Conservation (phyloP, 2,329 filamentous ascomycete species). For the Myriosclerotinia scirpicola region DNA sequence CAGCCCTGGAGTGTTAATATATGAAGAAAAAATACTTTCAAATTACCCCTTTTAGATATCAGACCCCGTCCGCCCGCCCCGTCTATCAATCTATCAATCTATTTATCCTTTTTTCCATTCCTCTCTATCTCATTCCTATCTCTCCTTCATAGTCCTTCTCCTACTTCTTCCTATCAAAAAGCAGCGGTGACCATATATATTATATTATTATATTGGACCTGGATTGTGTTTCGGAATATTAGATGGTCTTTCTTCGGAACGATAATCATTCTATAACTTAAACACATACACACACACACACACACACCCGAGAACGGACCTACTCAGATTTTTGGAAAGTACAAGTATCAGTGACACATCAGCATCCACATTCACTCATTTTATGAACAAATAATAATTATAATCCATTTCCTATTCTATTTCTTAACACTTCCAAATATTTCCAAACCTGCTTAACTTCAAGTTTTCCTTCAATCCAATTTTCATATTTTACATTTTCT, state of each 20-base stretch:
- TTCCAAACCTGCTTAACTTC: neutral
- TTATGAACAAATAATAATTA: neutral
- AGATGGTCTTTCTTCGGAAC: neutral
- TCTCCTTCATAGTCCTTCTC: neutral
- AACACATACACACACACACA: neutral
- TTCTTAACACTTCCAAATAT: neutral
- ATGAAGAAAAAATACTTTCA: no score
- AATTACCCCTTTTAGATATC: neutral
- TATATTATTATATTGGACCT: no score
- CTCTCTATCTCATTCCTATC: neutral
- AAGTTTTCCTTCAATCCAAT: neutral
- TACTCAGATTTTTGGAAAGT: neutral
- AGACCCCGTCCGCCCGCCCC: neutral
- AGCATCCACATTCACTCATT: conserved; percentile 7
- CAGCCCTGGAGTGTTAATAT: no score
- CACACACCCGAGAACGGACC: conserved; percentile 13
- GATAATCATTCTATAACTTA: neutral
- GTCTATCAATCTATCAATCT: no score
- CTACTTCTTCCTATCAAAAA: no score
- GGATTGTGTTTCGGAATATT: neutral
- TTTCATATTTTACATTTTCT: neutral
- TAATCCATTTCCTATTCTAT: neutral
- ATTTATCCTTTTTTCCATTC: no score
- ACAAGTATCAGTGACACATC: conserved; percentile 11
- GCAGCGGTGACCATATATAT: no score